phyloP scores from a whole-genome alignment of 2,329 filamentous ascomycete genomes.

The Penicillium griseofulvum region DNA sequence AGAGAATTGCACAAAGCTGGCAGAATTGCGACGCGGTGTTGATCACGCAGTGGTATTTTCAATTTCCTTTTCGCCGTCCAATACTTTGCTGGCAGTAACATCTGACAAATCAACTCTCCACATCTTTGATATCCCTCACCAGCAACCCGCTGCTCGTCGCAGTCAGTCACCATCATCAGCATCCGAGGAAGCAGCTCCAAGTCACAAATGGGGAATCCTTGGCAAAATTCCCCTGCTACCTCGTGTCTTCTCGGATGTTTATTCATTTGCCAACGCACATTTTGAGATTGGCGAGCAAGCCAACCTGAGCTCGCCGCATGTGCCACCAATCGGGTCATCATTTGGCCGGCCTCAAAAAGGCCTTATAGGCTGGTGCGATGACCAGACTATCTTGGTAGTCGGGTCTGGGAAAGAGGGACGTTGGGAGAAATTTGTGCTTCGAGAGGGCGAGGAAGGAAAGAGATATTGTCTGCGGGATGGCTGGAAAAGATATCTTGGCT shows the following conservation, averaged over 20 bases:
- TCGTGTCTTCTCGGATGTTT: conserved; percentile 81
- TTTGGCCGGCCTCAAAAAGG: conserved; percentile 70
- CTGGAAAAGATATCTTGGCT: conserved; percentile 73
- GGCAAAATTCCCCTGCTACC: conserved; percentile 82
- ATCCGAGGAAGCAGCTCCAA: conserved; percentile 48
- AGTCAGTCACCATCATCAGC: conserved; percentile 35
- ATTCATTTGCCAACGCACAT: conserved; percentile 75
- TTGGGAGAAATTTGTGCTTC: conserved; percentile 83
- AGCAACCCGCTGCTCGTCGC: conserved; percentile 32
- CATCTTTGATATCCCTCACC: conserved; percentile 76
- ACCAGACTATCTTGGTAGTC: conserved; percentile 70
- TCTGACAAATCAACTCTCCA: conserved; percentile 97
- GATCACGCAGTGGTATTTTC: conserved; percentile 86
- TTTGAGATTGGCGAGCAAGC: conserved; percentile 82
- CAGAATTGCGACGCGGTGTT: conserved; percentile 82
- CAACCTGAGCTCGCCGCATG: conserved; percentile 39
- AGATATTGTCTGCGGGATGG: conserved; percentile 67
- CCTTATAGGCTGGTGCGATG: conserved; percentile 77
- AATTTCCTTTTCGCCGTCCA: conserved; percentile 80
- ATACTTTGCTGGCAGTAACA: conserved; percentile 78
- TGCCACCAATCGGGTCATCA: conserved; percentile 53
- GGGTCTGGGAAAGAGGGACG: conserved; percentile 75
- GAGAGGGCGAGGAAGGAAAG: conserved; percentile 66
- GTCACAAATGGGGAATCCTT: conserved; percentile 80
- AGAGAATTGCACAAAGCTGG: conserved; percentile 72